A percentile compares a stretch with the other conserved stretches of the same genome.
Conservation (phyloP, 768 basidiomycete genomes). For the Pholiota microspora region DNA sequence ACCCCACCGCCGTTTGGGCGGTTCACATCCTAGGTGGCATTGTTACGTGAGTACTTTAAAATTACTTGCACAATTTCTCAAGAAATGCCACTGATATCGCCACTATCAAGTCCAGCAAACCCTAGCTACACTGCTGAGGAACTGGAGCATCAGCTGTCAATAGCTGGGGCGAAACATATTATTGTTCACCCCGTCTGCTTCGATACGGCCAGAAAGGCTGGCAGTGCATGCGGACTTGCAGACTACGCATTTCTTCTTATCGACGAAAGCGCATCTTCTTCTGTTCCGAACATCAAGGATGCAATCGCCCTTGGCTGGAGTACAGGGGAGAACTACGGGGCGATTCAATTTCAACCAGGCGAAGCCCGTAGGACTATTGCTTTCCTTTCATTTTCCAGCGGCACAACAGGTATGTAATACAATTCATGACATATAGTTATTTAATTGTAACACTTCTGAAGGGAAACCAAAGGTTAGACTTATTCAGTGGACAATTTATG, state of each 20-base stretch:
- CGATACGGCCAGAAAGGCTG: constrained; percentile 43
- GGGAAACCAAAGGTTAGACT: constrained; percentile 19
- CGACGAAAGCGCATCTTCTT: constrained; percentile 13
- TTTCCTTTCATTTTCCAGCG: constrained; percentile 72
- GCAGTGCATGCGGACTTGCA: constrained; percentile 36
- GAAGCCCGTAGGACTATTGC: constrained; percentile 63
- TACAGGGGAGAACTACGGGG: constrained; percentile 36
- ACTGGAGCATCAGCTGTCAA: constrained; percentile 52
- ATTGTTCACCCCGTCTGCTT: constrained; percentile 46
- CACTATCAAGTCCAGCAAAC: constrained; percentile 52
- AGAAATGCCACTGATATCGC: background rate
- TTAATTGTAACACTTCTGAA: background rate
- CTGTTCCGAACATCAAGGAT: constrained; percentile 37
- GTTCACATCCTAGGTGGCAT: constrained; percentile 56
- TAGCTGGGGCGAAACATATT: constrained; percentile 45
- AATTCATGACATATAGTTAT: background rate
- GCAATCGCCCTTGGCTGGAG: constrained; percentile 43
- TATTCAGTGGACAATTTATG: background rate
- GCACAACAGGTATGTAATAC: constrained; percentile 59
- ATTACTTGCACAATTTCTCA: background rate
- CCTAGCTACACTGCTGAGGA: constrained; percentile 59
- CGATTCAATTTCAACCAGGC: constrained; percentile 47
- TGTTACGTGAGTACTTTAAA: constrained; percentile 44
- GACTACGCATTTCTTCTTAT: constrained; percentile 41
- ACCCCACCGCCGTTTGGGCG: constrained; percentile 57